Percentiles rank a stretch among this genome's conserved stretches.
Conservation (phyloP, 441 rosid species). For the Adansonia madagascariensis region DNA sequence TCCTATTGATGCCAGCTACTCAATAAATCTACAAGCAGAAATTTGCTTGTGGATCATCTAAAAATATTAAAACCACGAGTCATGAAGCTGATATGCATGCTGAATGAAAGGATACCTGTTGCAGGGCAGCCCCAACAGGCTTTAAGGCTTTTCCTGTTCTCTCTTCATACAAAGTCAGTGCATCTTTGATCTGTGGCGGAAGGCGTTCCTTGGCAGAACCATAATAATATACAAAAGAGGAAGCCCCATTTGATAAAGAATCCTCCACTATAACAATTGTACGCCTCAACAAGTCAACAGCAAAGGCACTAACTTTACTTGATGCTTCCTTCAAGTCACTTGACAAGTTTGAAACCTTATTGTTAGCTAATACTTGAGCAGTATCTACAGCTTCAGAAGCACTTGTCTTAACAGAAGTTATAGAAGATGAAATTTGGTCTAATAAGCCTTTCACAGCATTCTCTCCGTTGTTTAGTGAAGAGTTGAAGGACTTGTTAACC, state of each 20-base stretch:
- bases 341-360: constrained; percentile 55
- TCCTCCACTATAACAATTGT: constrained; percentile 67
- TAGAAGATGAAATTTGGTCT: constrained; percentile 58
- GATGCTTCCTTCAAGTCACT: constrained; percentile 61
- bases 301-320: constrained; percentile 54
- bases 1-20: constrained; percentile 9
- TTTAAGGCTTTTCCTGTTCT: constrained; percentile 49
- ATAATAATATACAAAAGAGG: constrained; percentile 70
- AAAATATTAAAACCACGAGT: constrained; percentile 19
- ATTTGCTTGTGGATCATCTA: constrained; percentile 13
- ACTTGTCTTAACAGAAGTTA: constrained; percentile 58
- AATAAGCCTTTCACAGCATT: constrained; percentile 55
- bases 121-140: constrained; percentile 67
- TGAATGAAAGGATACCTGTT: constrained; percentile 59
- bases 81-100: constrained; percentile 14
- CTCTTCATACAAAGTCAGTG: constrained; percentile 68
- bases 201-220: constrained; percentile 72
- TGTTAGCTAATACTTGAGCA: constrained; percentile 55
- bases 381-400: constrained; percentile 67
- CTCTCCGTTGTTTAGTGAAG: constrained; percentile 64
- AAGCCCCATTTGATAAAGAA: constrained; percentile 61
- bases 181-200: constrained; percentile 67
- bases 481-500: constrained; percentile 48
- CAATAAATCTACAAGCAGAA: background rate
- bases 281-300: constrained; percentile 68